Evolutionary conservation across 2,329 filamentous ascomycete genomes (phyloP).

Genomic region (Apiospora koreana): DNA sequence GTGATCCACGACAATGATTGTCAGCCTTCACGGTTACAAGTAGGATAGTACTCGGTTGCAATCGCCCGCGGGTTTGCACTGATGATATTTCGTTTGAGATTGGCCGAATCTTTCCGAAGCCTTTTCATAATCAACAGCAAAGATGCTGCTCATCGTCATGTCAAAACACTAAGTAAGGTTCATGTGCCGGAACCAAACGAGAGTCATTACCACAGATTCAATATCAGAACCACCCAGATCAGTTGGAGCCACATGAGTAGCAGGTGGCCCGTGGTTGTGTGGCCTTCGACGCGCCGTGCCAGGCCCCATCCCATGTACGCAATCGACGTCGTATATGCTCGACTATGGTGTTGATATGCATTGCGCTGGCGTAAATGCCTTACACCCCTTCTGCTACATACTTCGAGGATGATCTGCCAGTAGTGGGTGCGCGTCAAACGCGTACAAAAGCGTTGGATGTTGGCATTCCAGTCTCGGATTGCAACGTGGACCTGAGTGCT

Average conservation of each 20-base stretch:
- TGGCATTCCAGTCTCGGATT: neutral
- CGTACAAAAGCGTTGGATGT: neutral
- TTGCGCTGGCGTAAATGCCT: neutral
- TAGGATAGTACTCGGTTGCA: neutral
- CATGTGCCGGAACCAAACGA: neutral
- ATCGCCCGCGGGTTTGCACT: neutral
- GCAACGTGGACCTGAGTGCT: neutral
- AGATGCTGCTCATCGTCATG: neutral
- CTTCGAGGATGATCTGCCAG: neutral
- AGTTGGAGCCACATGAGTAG: neutral
- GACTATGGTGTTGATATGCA: neutral
- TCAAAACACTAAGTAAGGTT: neutral
- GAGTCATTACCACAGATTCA: neutral
- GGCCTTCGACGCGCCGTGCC: neutral
- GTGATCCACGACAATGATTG: too few relatives aligned
- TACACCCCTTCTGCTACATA: neutral
- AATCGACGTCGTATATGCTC: neutral
- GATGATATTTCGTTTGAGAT: neutral
- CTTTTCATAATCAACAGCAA: neutral
- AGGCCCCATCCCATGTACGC: neutral
- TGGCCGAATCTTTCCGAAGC: neutral
- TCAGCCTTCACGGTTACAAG: neutral
- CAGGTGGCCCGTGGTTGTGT: neutral
- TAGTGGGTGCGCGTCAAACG: neutral
- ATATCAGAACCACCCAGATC: neutral